A percentile compares a stretch with the other conserved stretches of the same genome.
These are phyloP conservation scores for Tanacetum coccineum DNA, from an alignment of 129 eudicot species.

Conservation along the genomic window DNA sequence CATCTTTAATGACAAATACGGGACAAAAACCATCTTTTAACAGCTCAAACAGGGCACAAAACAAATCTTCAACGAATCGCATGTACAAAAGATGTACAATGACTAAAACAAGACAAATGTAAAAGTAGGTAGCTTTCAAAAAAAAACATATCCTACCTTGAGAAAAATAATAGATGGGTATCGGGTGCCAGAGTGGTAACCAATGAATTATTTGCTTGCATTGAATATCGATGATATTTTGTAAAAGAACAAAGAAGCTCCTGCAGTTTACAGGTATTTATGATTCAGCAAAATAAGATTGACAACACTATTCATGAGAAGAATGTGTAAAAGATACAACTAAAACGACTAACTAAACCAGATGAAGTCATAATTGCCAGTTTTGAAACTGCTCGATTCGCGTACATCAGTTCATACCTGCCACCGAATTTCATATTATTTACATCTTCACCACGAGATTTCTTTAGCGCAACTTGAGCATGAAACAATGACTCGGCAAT, in stretches of 20 bases:
- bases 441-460: slow-evolving; percentile 80
- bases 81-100: not conserved
- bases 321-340: not conserved
- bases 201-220: slow-evolving; percentile 57
- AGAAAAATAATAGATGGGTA: slow-evolving; percentile 32
- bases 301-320: not conserved
- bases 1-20: too few relatives aligned
- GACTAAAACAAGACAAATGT: not conserved
- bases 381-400: slow-evolving; percentile 31
- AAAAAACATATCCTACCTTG: slow-evolving; percentile 24
- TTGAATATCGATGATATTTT: slow-evolving; percentile 36
- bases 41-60: too few relatives aligned
- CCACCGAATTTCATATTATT: slow-evolving; percentile 84
- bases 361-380: slow-evolving; percentile 45
- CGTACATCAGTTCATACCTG: slow-evolving; percentile 50
- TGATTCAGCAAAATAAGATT: slow-evolving; percentile 7
- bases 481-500: slow-evolving; percentile 76
- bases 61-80: too few relatives aligned
- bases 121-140: not conserved
- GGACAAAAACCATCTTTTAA: not conserved
- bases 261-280: slow-evolving; percentile 34
- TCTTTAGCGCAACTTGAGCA: slow-evolving; percentile 79
- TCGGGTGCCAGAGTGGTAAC: slow-evolving; percentile 33
- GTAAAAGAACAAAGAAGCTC: slow-evolving; percentile 72
- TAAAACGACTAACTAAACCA: slow-evolving; percentile 30